Evolutionary conservation across 192 early-diverging fungal species (phyloP).

Genomic region (Pilobolus umbonatus): DNA sequence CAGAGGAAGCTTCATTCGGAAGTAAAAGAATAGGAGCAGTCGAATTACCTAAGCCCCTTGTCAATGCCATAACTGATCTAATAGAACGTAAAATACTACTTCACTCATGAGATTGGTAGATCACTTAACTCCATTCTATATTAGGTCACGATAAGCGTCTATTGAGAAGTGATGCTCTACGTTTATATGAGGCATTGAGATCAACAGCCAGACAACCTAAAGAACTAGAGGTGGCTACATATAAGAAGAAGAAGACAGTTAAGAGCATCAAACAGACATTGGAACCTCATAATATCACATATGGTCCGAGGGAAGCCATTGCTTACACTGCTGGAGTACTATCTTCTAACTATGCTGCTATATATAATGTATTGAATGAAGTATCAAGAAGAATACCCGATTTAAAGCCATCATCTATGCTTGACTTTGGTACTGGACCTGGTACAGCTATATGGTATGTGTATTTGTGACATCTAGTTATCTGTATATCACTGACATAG

Average conservation of each 20-base stretch:
- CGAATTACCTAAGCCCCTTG: conserved; percentile 28
- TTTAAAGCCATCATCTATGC: conserved; percentile 50
- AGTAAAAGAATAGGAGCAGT: conserved; percentile 32
- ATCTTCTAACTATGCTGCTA: conserved; percentile 59
- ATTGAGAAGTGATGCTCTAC: conserved; percentile 44
- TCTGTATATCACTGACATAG: not conserved
- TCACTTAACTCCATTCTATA: too few species aligned
- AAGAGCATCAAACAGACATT: not conserved
- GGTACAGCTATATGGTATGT: conserved; percentile 73
- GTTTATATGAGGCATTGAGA: conserved; percentile 48
- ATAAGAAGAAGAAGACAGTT: not conserved
- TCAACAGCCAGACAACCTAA: conserved; percentile 41
- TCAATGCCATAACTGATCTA: conserved; percentile 21
- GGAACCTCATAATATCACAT: conserved; percentile 63
- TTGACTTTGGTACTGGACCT: conserved; percentile 84
- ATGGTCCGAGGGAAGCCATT: conserved; percentile 62
- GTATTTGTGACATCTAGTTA: too few species aligned
- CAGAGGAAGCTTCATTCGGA: conserved; percentile 50
- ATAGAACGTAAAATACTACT: conserved; percentile 19
- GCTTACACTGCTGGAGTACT: conserved; percentile 70
- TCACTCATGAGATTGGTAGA: not conserved
- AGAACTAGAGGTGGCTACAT: not conserved
- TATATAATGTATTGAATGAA: conserved; percentile 65
- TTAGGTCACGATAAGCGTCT: conserved; percentile 38
- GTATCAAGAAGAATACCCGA: conserved; percentile 55